Evolutionary conservation across 75 land plant genomes (phyloP).

Genomic region (Chamaecyparis obtusa): DNA sequence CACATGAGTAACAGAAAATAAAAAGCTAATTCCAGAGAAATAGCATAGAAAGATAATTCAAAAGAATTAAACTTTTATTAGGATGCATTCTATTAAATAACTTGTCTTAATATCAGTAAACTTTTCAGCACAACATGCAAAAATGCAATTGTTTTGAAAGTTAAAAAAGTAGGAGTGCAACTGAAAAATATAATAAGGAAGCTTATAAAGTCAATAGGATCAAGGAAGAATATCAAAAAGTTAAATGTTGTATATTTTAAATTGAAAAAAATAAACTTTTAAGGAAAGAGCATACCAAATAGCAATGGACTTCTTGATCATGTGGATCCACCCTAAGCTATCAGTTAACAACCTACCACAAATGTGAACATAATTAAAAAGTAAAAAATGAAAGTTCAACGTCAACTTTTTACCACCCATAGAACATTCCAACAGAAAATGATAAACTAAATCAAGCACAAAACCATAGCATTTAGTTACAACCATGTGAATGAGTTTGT

Average conservation of each 20-base stretch:
- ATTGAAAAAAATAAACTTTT: not conserved
- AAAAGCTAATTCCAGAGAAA: not conserved
- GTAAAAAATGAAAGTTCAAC: not conserved
- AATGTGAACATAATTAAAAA: not conserved
- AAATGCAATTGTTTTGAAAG: not conserved
- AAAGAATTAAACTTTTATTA: not conserved
- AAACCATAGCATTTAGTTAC: not conserved
- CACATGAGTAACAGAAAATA: not conserved
- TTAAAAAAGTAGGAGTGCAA: not conserved
- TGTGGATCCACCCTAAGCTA: conserved; percentile 61
- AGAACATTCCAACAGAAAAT: not conserved
- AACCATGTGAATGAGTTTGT: not conserved
- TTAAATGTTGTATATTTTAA: too few species aligned
- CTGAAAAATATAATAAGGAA: not conserved
- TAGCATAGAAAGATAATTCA: not conserved
- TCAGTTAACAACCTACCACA: conserved; percentile 80
- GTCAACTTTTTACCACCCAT: not conserved
- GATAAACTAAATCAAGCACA: not conserved
- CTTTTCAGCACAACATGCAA: not conserved
- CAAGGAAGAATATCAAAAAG: too few species aligned
- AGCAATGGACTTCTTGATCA: conserved; percentile 82
- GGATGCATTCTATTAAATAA: too few species aligned
- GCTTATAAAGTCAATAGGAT: too few species aligned
- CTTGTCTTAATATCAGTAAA: not conserved
- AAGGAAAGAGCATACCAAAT: conserved; percentile 54